Base-by-base conservation (phyloP, 805 yeast genomes). In the Diddensiella transvaalensis region DNA sequence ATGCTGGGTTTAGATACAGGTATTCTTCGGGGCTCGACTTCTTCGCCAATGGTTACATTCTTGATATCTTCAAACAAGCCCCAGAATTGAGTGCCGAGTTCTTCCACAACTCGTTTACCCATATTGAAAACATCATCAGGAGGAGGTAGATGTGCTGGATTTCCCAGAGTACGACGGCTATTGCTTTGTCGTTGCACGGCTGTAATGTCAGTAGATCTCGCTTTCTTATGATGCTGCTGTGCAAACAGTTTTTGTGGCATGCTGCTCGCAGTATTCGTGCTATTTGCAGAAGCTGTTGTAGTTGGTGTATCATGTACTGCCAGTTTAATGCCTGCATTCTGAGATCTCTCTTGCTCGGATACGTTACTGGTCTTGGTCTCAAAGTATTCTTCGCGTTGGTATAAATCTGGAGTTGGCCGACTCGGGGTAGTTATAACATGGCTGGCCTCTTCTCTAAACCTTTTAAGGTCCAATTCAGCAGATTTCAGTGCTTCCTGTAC, bases 401-500 rank as follows among this genome's bases (percentile, higher is more conserved):
- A 10, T 8, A 10, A 23, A 17, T 23, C 24, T 6, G 33, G 33
- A 5, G 24, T 23, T 10, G 5, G 17, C 10, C 26, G 22, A 13
- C 15, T 6, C 3, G 56, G 47, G 2, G 50, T 47, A 2, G 49
- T 49, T 18, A 56, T 40, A 18, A 57, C 57, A 21, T 46, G 48
- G 30, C 54, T 50, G 21, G 60, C 62, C 21, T 54, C 60, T 23
- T 53, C 55, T 33, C 60, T 51, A 53, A 61, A 63, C 42, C 48
- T 48, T 15, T 52, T 47, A 41, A 69, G 57, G 10, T 69, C 73
- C 4, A 49, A 49, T 50, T 70, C 73, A 11, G 73, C 73, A 29
- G 55, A 60, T 26, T 57, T 54, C 46, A 70, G 61, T 42, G 64
- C 62, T 23, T 49, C 57, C 42, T 56, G 59, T n/a, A 66, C 52